Evolutionary conservation across 306 rosid genomes (phyloP), one percentile per base, ranked within the genome.

Genomic region (Prinsepia uniflora): DNA sequence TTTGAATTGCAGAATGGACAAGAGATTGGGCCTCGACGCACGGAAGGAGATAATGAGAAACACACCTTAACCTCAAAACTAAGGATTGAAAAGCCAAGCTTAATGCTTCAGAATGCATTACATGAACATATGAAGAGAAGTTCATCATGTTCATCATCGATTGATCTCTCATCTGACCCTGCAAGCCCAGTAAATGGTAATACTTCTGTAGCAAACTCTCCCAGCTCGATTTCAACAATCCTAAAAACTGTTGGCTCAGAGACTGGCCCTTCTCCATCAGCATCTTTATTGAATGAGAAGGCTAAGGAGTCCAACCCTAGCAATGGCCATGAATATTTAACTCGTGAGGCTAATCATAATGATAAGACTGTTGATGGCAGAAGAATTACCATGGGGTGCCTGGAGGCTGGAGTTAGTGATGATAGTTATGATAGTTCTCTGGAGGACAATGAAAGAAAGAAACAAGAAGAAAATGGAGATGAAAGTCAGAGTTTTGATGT

Each of bases 181-280:
- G 90, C 84, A 58, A 88, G 87, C 81, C 87, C 92, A n/a, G 83
- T 72, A 85, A 76, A 84, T 75, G 81, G 71, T 81, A 80, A 70
- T 72, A 63, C 83, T 76, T 80, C 86, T 41, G 65, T 59, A 48
- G 72, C 68, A 45, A 75, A 57, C 69, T 81, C 86, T 71, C 79
- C 81, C 57, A 68, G 62, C 73, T 72, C 80, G 63, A 83, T 78
- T 75, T 78, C 73, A 46, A 63, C 82, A 73, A 39, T 63, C 74
- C 76, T 34, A 41, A 84, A 81, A 73, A 71, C 68, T 76, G 63
- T 34, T 73, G 81, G 59, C 44, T 70, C 83, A 65, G 76, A 72
- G 52, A 74, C 54, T 71, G 75, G 66, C 68, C 84, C 81, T 81
- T 82, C 82, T 74, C 80, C 89, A 60, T 75, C 89, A 20, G 71